Evolutionary conservation across 2,329 filamentous ascomycete genomes (phyloP).

Genomic region (Colletotrichum zoysiae): DNA sequence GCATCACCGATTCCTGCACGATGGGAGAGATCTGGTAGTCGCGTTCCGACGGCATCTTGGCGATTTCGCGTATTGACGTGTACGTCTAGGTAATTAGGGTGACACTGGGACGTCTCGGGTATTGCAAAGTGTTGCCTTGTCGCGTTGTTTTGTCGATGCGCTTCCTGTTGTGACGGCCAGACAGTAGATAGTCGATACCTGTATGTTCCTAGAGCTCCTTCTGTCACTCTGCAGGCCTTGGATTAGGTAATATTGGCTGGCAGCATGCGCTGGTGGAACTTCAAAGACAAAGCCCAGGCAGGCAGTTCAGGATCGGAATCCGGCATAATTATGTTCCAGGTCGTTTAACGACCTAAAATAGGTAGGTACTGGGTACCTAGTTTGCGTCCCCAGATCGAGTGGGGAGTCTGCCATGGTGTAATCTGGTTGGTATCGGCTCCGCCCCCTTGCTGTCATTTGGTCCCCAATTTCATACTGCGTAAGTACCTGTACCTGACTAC

Average conservation of each 20-base stretch:
- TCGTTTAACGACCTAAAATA: neutral
- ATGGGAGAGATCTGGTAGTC: constrained; percentile 82
- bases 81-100: neutral
- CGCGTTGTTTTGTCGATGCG: constrained; percentile 4
- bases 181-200: neutral
- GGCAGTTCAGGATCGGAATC: constrained; percentile 8
- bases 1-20: constrained; percentile 82
- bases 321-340: constrained; percentile 30
- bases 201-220: constrained; percentile 22
- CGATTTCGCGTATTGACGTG: constrained; percentile 33
- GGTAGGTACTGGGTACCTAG: neutral
- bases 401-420: constrained; percentile 19
- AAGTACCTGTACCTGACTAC: no score
- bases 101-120: neutral
- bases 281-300: no score
- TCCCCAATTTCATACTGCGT: constrained; percentile 20
- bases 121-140: constrained; percentile 3
- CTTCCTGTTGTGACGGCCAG: neutral
- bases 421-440: constrained; percentile 28
- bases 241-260: constrained; percentile 31
- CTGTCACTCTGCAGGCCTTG: constrained; percentile 3
- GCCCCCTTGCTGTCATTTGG: constrained; percentile 27
- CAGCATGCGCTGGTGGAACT: neutral
- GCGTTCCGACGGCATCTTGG: constrained; percentile 76
- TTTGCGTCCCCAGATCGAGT: constrained; percentile 12